A percentile compares a stretch with the other conserved stretches of the same genome.
These are phyloP conservation scores for Sclerotinia glacialis DNA, from an alignment of 2,329 filamentous ascomycete species.

Conservation along the genomic window DNA sequence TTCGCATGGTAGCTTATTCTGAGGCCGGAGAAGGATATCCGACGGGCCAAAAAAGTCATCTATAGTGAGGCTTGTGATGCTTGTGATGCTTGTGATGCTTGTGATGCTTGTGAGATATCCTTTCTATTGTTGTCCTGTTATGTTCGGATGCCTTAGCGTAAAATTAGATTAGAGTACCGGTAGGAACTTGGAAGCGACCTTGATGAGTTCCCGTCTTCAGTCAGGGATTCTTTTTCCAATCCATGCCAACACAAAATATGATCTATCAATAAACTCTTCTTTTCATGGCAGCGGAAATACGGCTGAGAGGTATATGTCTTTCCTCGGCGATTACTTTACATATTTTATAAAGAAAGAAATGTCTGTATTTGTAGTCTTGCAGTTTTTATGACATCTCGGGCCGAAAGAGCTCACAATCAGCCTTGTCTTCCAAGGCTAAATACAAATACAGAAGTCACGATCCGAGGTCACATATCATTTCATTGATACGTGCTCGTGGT, in stretches of 20 bases:
- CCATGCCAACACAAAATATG: conserved; percentile 26
- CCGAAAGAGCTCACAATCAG: conserved; percentile 23
- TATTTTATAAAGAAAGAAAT: not conserved
- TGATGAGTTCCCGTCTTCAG: conserved; percentile 7
- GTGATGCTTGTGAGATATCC: not conserved
- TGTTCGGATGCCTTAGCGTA: conserved; percentile 9
- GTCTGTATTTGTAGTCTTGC: conserved; percentile 7
- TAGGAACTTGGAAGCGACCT: conserved; percentile 18
- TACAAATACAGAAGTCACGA: conserved; percentile 15
- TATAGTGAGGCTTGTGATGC: not conserved
- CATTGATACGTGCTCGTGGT: not conserved
- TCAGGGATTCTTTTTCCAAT: conserved; percentile 14
- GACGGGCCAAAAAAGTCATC: not conserved
- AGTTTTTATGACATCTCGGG: conserved; percentile 17
- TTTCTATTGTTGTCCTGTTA: conserved; percentile 5
- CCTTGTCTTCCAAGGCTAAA: conserved; percentile 24
- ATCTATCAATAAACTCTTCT: conserved; percentile 22
- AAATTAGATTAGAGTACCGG: not conserved
- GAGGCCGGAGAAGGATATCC: not conserved
- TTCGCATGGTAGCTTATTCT: conserved; percentile 30
- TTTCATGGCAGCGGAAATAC: not conserved
- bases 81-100: not conserved
- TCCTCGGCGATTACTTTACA: not conserved
- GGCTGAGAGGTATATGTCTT: not conserved
- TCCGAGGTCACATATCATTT: not conserved